Evolutionary conservation across 78 protist species (phyloP).

Genomic region (Cavenderia fasciculata): DNA sequence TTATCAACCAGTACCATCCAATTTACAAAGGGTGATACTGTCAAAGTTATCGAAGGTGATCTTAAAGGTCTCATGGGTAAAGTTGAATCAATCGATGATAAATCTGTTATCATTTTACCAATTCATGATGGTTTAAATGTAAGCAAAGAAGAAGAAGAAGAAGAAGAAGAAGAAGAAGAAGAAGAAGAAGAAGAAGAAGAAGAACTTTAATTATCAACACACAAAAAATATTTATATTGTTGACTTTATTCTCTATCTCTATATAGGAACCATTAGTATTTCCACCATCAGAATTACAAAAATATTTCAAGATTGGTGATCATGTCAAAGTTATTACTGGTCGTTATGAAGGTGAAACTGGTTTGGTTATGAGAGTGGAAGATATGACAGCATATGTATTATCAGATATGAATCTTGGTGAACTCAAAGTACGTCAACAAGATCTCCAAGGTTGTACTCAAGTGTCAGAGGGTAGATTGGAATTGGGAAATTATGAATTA

Average conservation of each 20-base stretch:
- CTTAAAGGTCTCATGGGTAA: slow-evolving; percentile 58
- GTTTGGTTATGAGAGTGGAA: slow-evolving; percentile 68
- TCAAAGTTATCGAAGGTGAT: slow-evolving; percentile 74
- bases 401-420: slow-evolving; percentile 72
- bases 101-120: slow-evolving; percentile 29
- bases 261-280: slow-evolving; percentile 39
- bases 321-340: slow-evolving; percentile 83
- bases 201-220: no score
- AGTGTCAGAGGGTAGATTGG: slow-evolving; percentile 65
- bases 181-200: no score
- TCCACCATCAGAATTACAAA: slow-evolving; percentile 55
- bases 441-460: slow-evolving; percentile 79
- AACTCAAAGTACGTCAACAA: slow-evolving; percentile 56
- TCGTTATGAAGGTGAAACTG: slow-evolving; percentile 82
- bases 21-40: slow-evolving; percentile 77
- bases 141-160: background rate
- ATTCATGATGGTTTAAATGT: slow-evolving; percentile 20
- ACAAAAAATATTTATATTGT: no score
- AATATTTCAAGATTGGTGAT: slow-evolving; percentile 75
- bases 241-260: no score
- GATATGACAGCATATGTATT: slow-evolving; percentile 40
- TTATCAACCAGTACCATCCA: background rate
- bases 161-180: no score
- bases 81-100: slow-evolving; percentile 75
- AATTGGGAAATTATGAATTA: slow-evolving; percentile 77